Evolutionary conservation across 345 rosid species (phyloP).

Genomic region (Citrus mangshanensis): DNA sequence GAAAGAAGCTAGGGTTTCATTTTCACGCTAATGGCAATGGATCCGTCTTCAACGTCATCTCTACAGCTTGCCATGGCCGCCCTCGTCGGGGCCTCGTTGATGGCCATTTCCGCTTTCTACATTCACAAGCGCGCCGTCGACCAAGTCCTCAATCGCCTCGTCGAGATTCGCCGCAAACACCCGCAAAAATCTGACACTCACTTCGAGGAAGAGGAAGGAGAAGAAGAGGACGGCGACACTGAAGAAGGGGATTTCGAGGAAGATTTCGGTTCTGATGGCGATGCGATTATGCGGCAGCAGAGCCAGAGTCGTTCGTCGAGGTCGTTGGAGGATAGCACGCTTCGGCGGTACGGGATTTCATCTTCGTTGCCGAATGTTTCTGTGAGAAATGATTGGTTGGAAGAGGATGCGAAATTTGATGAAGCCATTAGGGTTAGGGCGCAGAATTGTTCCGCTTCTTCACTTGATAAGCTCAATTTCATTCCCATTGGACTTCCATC

Average conservation of each 20-base stretch:
- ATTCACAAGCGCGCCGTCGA: constrained; percentile 57
- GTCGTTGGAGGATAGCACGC: constrained; percentile 29
- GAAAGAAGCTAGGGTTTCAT: constrained; percentile 13
- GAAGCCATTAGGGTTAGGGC: constrained; percentile 26
- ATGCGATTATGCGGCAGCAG: constrained; percentile 9
- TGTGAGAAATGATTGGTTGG: constrained; percentile 39
- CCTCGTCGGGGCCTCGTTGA: constrained; percentile 51
- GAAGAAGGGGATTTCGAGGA: constrained; percentile 9
- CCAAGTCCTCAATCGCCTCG: constrained; percentile 43
- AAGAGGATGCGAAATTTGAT: constrained; percentile 35
- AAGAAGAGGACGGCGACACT: not conserved
- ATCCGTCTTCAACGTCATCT: constrained; percentile 15
- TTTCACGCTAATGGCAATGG: constrained; percentile 17
- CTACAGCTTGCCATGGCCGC: constrained; percentile 56
- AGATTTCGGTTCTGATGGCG: constrained; percentile 16
- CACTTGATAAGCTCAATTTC: constrained; percentile 30
- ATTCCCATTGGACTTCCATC: constrained; percentile 45
- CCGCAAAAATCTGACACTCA: not conserved
- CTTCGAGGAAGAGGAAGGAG: not conserved
- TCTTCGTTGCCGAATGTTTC: constrained; percentile 43
- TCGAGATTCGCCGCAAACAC: constrained; percentile 30
- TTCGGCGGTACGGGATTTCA: constrained; percentile 28
- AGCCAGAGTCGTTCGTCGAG: constrained; percentile 13
- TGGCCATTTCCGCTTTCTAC: constrained; percentile 54
- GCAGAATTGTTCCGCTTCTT: constrained; percentile 24